Evolutionary conservation across 208 protist genomes (phyloP), one percentile per base, ranked within the genome.

Genomic region (Leishmania guyanensis): DNA sequence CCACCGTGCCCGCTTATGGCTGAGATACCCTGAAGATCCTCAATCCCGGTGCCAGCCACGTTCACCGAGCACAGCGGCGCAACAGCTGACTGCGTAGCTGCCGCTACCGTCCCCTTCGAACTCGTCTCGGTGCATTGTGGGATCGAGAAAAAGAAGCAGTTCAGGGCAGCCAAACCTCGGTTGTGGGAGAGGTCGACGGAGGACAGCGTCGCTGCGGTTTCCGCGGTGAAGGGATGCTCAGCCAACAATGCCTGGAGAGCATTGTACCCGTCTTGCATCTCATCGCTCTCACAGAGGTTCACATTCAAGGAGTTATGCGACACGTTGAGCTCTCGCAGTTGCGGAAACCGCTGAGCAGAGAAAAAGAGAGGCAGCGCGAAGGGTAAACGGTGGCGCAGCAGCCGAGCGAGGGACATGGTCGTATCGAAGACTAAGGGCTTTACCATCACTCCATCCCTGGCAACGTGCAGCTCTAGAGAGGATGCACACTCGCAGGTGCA

Each of bases 341-440:
- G 82, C 2, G 90, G 88, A 77, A 96, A 93, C 6, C 79, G 84
- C n/a, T 73, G 69, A 36, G 81, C 81, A 48, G 84, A 75, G 80
- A 96, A 96, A 53, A 94, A 94, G 53, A 96, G 79, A 26, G 84
- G 70, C 62, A 94, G 51, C 5, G 88, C 78, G n/a, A 94, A 48
- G 9, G 93, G 89, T 50, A 85, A 93, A 50, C 85, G 77, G 58
- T 91, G 90, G 33, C 89, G 90, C 64, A 95, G 77, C n/a, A 62
- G 75, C 9, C 88, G 83, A 10, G 77, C 69, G 48, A 58, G 29
- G 33, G 62, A 58, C 26, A 69, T 70, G 1, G 81, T 16, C 5
- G 22, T 48, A 43, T 69, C 71, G 46, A 14, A 20, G 8, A 48
- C 33, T 8, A 46, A 26, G 1, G n/a, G 29, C 39, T n/a, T 53